Base-by-base conservation (phyloP, 495 filamentous ascomycete species). In the Hypoxylon perforatum region DNA sequence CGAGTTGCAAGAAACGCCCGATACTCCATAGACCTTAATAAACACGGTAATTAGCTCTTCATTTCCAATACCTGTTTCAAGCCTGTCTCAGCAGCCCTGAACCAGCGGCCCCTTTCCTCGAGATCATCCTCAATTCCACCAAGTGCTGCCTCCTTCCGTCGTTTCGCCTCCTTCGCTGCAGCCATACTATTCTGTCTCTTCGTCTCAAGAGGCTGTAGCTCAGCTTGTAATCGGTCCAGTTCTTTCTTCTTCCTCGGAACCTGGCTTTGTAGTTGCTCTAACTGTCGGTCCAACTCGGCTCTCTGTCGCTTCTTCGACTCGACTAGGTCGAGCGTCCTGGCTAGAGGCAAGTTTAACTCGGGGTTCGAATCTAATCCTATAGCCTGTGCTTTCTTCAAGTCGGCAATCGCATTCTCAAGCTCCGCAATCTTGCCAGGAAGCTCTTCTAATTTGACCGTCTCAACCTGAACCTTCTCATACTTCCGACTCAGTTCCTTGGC, bases 41-140 rank as follows among this genome's bases (percentile, higher is more conserved):
- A 1, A 14, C 1, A 22, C 42, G 33, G 0, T n/a, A 22, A 38
- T 57, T 51, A 75, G 21, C 35, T 19, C 6, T 71, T 19, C 23
- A 74, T 63, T 33, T 77, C 88, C 57, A 95, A 78, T 73, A 96
- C 80, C 47, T 84, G 84, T 67, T 85, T 88, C 75, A 96, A 77
- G 1, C 83, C 86, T 12, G 80, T 77, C 75, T 94, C 91, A 1
- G 88, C 86, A 25, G 89, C 88, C 61, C 86, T 86, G 71, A 90
- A 90, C 93, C 93, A 97, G 69, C 92, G 79, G 14, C 91, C 93
- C 75, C 86, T 85, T 76, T 92, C 89, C 72, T 96, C 92, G 19
- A 96, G 74, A 54, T 94, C 92, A 74, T 95, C 92, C 52, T 86
- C 89, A 25, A 89, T 85, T 0, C 88, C 87, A 46, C 87, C 80